Base-by-base conservation (phyloP, 164 flowering plant genomes). In the Vitis amurensis region DNA sequence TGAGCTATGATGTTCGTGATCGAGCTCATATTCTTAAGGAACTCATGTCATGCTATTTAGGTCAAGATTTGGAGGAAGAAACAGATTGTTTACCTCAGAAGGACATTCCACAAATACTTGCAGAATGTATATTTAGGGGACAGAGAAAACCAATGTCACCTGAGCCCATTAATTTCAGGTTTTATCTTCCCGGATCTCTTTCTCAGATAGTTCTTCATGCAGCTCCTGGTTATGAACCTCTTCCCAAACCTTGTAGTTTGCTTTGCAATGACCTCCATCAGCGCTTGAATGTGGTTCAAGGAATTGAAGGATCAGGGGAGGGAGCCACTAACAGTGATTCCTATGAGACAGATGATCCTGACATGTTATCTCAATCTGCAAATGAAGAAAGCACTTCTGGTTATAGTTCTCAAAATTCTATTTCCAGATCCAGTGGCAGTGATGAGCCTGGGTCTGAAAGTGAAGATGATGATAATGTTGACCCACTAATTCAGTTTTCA, bases 151-250 rank as follows among this genome's bases (percentile, higher is more conserved):
- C 73, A 58, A 51, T 70, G 9, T 72, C 77, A 13, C 19, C 78
- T 55, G 77, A 76, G 58, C 73, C 87, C 13, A 73, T 67, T 10
- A 81, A 78, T 71, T 59, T 69, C 56, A 85, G 93, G 14, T 80
- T 89, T 76, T 95, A 91, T 82, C 94, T 95, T 72, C 99, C 99
- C 67, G 99, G 99, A 19, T 92, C 99, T 82, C 97, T 95, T 79
- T 95, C 99, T 29, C 98, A 90, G 78, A 83, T 95, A 69, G 99
- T 93, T 74, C 86, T 92, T 70, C 99, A 95, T 88, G 92, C 97
- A 63, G 98, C 98, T 77, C 99, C 99, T 16, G 97, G 98, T 19
- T 95, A 95, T 78, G 96, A 89, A 74, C 91, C 98, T 80, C 97
- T 95, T 31, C 99, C 99, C 67, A 91, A 89, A 76, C 97, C 99